A percentile compares a stretch with the other conserved stretches of the same genome.
phyloP scores from a whole-genome alignment of 306 rosid genomes.

The Rubus idaeus region DNA sequence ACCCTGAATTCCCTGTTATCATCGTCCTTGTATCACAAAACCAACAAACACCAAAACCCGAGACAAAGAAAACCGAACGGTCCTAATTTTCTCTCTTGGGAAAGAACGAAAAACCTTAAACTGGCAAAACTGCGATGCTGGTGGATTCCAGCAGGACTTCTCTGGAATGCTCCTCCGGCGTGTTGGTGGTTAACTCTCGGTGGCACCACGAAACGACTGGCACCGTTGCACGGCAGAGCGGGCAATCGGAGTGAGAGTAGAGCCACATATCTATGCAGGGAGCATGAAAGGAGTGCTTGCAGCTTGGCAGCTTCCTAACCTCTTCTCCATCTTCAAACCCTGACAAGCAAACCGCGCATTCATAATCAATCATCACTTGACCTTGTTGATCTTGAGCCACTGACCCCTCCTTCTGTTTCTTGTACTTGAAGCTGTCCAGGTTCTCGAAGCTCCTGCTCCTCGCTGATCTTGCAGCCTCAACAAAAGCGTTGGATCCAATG shows the following conservation, averaged over 20 bases:
- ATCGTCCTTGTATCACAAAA: constrained; percentile 1
- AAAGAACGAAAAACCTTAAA: constrained; percentile 14
- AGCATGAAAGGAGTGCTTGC: constrained; percentile 77
- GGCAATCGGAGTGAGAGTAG: constrained; percentile 82
- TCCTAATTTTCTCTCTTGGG: background rate
- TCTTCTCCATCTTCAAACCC: constrained; percentile 91
- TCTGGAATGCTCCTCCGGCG: constrained; percentile 35
- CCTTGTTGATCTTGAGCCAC: constrained; percentile 3
- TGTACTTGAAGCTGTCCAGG: constrained; percentile 70
- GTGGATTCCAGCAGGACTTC: constrained; percentile 24
- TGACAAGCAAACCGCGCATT: constrained; percentile 76
- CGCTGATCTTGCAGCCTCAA: background rate
- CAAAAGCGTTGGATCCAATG: background rate
- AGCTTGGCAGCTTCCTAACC: constrained; percentile 64
- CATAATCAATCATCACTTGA: constrained; percentile 25
- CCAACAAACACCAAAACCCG: constrained; percentile 8
- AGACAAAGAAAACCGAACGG: background rate
- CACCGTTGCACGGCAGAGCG: constrained; percentile 76
- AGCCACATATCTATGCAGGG: constrained; percentile 94
- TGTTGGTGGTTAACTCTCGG: constrained; percentile 13
- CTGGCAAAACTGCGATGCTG: background rate
- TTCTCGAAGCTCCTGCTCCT: constrained; percentile 31
- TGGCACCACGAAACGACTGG: constrained; percentile 30
- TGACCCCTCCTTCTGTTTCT: constrained; percentile 40
- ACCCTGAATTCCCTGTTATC: constrained; percentile 1